A percentile compares a stretch with the other conserved stretches of the same genome.
Conservation (phyloP, 768 basidiomycete genomes). For the Boletus huronensis region DNA sequence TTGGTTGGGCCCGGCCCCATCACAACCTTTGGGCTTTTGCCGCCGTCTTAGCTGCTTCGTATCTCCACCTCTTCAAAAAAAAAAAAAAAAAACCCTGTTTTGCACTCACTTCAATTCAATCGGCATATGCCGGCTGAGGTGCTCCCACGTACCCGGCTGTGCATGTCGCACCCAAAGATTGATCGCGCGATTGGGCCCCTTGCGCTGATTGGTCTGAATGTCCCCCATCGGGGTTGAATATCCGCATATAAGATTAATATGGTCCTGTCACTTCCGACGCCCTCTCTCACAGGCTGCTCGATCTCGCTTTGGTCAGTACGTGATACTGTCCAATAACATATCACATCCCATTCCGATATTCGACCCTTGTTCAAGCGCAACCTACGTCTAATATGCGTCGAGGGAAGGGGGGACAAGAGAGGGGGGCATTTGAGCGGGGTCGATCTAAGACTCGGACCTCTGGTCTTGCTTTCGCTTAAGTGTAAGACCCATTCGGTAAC, state of each 20-base stretch:
- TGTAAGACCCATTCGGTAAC: too few species aligned
- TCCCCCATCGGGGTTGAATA: slow-evolving; percentile 4
- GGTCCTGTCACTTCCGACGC: neutral
- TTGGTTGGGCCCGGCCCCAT: neutral
- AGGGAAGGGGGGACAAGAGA: neutral
- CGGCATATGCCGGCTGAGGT: slow-evolving; percentile 19
- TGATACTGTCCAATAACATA: neutral
- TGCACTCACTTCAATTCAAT: slow-evolving; percentile 27
- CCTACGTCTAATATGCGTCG: slow-evolving; percentile 13
- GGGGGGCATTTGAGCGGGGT: slow-evolving; percentile 7
- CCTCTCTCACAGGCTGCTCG: neutral
- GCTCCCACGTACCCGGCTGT: slow-evolving; percentile 31
- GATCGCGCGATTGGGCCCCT: slow-evolving; percentile 15
- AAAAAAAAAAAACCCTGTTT: neutral
- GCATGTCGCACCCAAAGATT: slow-evolving; percentile 18
- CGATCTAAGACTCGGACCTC: slow-evolving; percentile 4
- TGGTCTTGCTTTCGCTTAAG: slow-evolving; percentile 1
- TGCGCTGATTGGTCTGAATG: slow-evolving; percentile 12
- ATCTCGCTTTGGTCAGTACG: slow-evolving; percentile 15
- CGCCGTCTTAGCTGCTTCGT: slow-evolving; percentile 13
- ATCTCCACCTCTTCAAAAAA: slow-evolving; percentile 19
- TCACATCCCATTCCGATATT: slow-evolving; percentile 3
- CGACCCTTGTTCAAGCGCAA: slow-evolving; percentile 5
- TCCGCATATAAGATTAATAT: slow-evolving; percentile 2
- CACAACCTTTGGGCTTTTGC: slow-evolving; percentile 5